phyloP scores from a whole-genome alignment of 495 filamentous ascomycete species.

The Aspergillus nidulans region DNA sequence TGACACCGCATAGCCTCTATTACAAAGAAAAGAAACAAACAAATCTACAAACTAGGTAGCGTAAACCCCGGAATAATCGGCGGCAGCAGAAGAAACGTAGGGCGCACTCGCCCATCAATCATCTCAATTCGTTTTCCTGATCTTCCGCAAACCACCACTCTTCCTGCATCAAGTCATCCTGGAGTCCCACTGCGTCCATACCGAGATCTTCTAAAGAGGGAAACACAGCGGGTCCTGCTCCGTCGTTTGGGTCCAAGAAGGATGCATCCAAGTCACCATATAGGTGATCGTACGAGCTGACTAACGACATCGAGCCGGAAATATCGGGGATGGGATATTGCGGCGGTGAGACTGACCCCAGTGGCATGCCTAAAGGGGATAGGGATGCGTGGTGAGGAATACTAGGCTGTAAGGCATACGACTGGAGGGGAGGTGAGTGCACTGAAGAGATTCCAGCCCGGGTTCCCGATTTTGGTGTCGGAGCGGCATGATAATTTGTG shows the following conservation, averaged over 20 bases:
- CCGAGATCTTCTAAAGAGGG: conserved; percentile 16
- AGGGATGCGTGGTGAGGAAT: background rate
- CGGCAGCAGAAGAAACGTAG: background rate
- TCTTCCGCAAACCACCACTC: conserved; percentile 21
- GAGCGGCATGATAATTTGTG: background rate
- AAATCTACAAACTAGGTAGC: background rate
- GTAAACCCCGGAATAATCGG: no score
- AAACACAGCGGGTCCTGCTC: conserved; percentile 2
- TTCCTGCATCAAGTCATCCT: conserved; percentile 9
- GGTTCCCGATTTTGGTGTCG: background rate
- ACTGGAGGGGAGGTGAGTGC: conserved; percentile 1
- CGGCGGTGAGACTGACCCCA: conserved; percentile 7
- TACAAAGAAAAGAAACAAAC: background rate
- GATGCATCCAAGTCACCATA: background rate
- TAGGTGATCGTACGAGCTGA: conserved; percentile 12
- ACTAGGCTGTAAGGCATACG: background rate
- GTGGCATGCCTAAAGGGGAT: background rate
- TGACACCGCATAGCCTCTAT: background rate
- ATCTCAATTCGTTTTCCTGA: background rate
- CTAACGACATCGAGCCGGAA: conserved; percentile 14
- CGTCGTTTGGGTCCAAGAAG: conserved; percentile 1
- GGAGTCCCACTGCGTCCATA: conserved; percentile 2
- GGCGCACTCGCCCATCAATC: background rate
- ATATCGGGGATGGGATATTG: conserved; percentile 13
- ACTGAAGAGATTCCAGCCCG: background rate